A percentile compares a stretch with the other conserved stretches of the same genome.
phyloP scores from a whole-genome alignment of 441 rosid genomes.

The Croton laevigatus region DNA sequence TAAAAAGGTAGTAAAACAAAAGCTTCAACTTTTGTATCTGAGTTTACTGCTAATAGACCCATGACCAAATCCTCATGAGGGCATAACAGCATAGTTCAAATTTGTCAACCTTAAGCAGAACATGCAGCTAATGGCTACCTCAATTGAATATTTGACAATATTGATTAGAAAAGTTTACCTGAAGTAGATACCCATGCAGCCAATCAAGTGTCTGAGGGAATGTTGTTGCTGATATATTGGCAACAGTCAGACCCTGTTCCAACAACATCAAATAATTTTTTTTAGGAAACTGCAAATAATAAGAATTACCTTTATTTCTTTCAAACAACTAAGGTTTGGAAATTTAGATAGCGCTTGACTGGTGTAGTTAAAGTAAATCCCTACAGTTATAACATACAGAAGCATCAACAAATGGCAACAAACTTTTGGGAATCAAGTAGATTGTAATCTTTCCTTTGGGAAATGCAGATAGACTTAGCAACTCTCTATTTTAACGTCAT shows the following conservation, averaged over 20 bases:
- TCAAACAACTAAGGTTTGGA: not conserved
- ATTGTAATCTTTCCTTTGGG: not conserved
- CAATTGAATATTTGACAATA: constrained; percentile 9
- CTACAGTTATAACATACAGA: not conserved
- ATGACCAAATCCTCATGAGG: not conserved
- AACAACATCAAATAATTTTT: constrained; percentile 1
- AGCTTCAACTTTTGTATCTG: too few relatives aligned
- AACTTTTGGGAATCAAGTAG: not conserved
- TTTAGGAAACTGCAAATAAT: not conserved
- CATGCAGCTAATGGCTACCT: not conserved
- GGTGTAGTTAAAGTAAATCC: not conserved
- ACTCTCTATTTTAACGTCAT: not conserved
- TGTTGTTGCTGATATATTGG: constrained; percentile 64
- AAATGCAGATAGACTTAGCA: not conserved
- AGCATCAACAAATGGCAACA: not conserved
- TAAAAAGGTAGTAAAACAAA: too few relatives aligned
- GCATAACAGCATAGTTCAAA: not conserved
- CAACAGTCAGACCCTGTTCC: constrained; percentile 61
- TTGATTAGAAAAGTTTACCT: constrained; percentile 37
- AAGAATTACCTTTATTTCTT: not conserved
- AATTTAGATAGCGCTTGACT: not conserved
- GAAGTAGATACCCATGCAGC: constrained; percentile 75
- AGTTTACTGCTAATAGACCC: too few relatives aligned
- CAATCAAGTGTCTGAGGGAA: constrained; percentile 77
- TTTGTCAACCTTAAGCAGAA: not conserved